These are phyloP conservation scores for Cryptococcus hybrid DNA, from an alignment of 1,284 basidiomycete genomes.

Conservation along the genomic window DNA sequence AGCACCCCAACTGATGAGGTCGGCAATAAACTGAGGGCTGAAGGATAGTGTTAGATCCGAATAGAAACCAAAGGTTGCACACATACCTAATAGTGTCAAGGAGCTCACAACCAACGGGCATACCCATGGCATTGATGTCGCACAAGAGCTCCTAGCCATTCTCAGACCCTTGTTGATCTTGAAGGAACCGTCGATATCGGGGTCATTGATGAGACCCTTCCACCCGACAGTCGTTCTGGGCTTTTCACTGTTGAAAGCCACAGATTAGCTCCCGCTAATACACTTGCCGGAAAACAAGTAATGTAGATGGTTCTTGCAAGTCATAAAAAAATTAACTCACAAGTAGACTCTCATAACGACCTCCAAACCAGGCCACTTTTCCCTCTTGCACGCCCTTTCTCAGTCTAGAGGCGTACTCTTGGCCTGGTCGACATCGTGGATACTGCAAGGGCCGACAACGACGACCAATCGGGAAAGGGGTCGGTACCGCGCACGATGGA, in stretches of 20 bases:
- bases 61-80: not conserved
- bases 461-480: conserved; percentile 71
- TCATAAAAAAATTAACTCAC: conserved; percentile 21
- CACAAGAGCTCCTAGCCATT: conserved; percentile 86
- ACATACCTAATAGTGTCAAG: conserved; percentile 54
- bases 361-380: conserved; percentile 68
- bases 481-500: conserved; percentile 78
- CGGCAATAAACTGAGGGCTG: conserved; percentile 91
- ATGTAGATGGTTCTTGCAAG: not conserved
- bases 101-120: conserved; percentile 86
- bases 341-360: conserved; percentile 98
- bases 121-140: conserved; percentile 78
- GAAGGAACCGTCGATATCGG: conserved; percentile 49
- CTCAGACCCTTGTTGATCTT: conserved; percentile 95
- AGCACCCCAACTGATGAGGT: conserved; percentile 94
- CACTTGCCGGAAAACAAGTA: not conserved
- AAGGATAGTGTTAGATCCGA: conserved; percentile 52
- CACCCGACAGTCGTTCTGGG: conserved; percentile 74
- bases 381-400: conserved; percentile 62
- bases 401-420: conserved; percentile 83
- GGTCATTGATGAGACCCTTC: conserved; percentile 93
- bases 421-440: conserved; percentile 86
- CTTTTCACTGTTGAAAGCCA: conserved; percentile 41
- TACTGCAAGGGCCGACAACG: conserved; percentile 93
- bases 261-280: not conserved